phyloP scores from a whole-genome alignment of 176 grass and related monocot species.

The Aegilops sharonensis region DNA sequence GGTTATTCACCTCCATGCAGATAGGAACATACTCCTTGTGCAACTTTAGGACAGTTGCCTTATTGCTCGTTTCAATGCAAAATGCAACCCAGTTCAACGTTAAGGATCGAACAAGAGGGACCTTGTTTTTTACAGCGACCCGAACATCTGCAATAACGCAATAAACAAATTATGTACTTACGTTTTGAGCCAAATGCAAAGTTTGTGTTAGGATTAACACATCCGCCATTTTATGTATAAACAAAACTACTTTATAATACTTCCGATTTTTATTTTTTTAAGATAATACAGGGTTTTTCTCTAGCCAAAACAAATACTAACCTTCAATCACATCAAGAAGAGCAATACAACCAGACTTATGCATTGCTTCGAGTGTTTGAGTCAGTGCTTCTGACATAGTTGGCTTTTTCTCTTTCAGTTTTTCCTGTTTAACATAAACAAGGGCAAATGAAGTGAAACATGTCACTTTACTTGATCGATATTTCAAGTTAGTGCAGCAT shows the following conservation, averaged over 20 bases:
- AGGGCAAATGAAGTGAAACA: not conserved
- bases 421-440: conserved; percentile 65
- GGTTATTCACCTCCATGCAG: conserved; percentile 80
- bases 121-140: conserved; percentile 94
- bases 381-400: conserved; percentile 69
- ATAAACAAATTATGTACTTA: not conserved
- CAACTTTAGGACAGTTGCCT: conserved; percentile 79
- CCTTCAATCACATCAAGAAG: conserved; percentile 92
- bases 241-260: not conserved
- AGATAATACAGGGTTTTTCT: not conserved
- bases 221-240: not conserved
- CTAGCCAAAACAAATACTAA: conserved; percentile 36
- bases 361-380: conserved; percentile 85
- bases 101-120: conserved; percentile 88
- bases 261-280: not conserved
- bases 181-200: not conserved
- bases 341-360: conserved; percentile 87
- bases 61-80: conserved; percentile 98
- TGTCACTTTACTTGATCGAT: not conserved
- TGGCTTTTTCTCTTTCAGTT: conserved; percentile 95
- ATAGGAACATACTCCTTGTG: conserved; percentile 99
- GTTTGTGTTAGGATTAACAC: not conserved
- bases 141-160: conserved; percentile 72
- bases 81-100: conserved; percentile 85
- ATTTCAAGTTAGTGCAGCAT: not conserved